A percentile compares a stretch with the other conserved stretches of the same genome.
Evolutionary conservation across 1,139 yeast genomes (phyloP).

Genomic region (Suhomyces wounanorum): DNA sequence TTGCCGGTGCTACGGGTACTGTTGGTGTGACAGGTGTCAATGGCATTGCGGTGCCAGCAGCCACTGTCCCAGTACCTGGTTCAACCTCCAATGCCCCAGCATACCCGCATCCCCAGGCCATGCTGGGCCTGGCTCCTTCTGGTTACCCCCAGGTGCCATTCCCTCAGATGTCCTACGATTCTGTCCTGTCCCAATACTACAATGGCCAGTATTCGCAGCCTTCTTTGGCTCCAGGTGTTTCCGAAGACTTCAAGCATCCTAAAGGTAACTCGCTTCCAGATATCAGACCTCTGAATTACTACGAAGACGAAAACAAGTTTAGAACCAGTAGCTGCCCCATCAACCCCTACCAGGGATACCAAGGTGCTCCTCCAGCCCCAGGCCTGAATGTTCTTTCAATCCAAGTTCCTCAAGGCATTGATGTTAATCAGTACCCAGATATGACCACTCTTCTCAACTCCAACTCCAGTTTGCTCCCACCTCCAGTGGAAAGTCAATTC

Average conservation of each 20-base stretch:
- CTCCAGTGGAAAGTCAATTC: slow-evolving; percentile 36
- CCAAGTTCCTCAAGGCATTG: slow-evolving; percentile 20
- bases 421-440: slow-evolving; percentile 36
- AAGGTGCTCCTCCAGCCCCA: not conserved
- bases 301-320: slow-evolving; percentile 9
- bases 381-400: slow-evolving; percentile 8
- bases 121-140: not conserved
- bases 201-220: slow-evolving; percentile 7
- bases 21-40: not conserved
- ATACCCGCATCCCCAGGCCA: not conserved
- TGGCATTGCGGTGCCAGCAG: not conserved
- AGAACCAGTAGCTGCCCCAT: slow-evolving; percentile 10
- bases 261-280: slow-evolving; percentile 9
- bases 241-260: slow-evolving; percentile 9
- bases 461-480: slow-evolving; percentile 35
- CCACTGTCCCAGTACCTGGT: not conserved
- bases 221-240: not conserved
- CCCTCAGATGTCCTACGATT: slow-evolving; percentile 2
- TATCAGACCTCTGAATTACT: slow-evolving; percentile 2
- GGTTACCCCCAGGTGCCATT: not conserved
- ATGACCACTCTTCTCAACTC: slow-evolving; percentile 45
- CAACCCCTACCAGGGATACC: slow-evolving; percentile 5
- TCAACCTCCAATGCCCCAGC: not conserved
- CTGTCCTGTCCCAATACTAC: slow-evolving; percentile 2
- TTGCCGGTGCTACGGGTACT: not conserved